Base-by-base conservation (phyloP, 2,329 filamentous ascomycete genomes). In the Fusarium buxicola region DNA sequence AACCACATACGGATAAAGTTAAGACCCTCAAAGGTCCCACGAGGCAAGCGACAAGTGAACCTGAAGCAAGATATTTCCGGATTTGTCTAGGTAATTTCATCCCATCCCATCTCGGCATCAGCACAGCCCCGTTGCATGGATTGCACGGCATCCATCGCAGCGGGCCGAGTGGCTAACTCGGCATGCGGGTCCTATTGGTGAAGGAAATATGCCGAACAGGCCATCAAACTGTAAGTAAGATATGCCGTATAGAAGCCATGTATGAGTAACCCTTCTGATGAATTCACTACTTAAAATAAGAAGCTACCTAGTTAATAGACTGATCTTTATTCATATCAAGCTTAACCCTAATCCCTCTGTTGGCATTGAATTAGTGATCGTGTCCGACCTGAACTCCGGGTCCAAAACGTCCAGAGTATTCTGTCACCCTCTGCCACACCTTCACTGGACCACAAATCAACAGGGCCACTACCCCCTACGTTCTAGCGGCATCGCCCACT, bases 131-230 rank as follows among this genome's bases (percentile, higher is more conserved):
- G 27, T 11, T 49, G n/a, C 58, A 58, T 45, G 58, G 54, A 46
- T 63, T 15, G 39, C 44, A 49, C 58, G 48, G 39, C 40, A 44
- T 21, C 40, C 15, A 48, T 48, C 47, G 60, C 59, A 55, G 39
- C 60, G 60, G 60, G 28, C 60, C 60, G 58, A 49, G 47, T 63
- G 58, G 59, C 40, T 38, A 54, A 59, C 46, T 58, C 43, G 58
- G 36, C 54, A 49, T 30, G 35, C 43, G 53, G 52, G 44, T 36
- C 12, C 7, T 12, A 13, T n/a, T 12, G 31, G 31, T 34, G 31
- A 34, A 34, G 8, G 31, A 34, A 34, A n/a, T 12, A 38, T 15
- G 34, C 21, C 21, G 4, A 21, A 21, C 21, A 21, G 21, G 21
- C 21, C 21, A 21, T 21, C 21, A 21, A 21, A 21, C 21, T 21